phyloP scores from a whole-genome alignment of 192 early-diverging fungal species.

The Linnemannia schmuckeri region DNA sequence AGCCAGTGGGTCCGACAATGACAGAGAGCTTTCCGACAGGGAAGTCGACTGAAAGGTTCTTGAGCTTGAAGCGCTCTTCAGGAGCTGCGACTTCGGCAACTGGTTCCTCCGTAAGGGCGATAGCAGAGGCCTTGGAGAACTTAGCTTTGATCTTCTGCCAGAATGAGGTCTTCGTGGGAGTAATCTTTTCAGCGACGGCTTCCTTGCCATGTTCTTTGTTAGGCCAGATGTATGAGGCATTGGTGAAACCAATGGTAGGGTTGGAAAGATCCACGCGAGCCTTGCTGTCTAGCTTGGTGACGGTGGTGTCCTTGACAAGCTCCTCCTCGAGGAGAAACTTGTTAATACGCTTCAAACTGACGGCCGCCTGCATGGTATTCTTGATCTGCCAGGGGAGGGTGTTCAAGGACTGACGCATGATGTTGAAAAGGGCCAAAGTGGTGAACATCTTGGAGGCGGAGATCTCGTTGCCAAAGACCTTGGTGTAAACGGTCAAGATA shows the following conservation, averaged over 20 bases:
- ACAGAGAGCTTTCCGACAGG: conserved; percentile 80
- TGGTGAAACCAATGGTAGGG: conserved; percentile 46
- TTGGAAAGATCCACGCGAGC: conserved; percentile 69
- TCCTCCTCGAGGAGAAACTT: conserved; percentile 87
- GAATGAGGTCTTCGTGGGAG: conserved; percentile 32
- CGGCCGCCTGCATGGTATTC: conserved; percentile 68
- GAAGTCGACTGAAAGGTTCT: conserved; percentile 76
- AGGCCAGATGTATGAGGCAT: conserved; percentile 49
- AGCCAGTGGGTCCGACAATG: conserved; percentile 88
- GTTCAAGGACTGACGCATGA: conserved; percentile 75
- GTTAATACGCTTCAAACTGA: conserved; percentile 78
- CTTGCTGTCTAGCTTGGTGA: conserved; percentile 45
- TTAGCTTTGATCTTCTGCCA: conserved; percentile 29
- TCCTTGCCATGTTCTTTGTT: conserved; percentile 40
- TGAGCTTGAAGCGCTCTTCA: conserved; percentile 66
- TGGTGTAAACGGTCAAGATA: conserved; percentile 72
- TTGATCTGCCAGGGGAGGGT: conserved; percentile 71
- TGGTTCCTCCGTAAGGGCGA: background rate
- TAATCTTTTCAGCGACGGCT: background rate
- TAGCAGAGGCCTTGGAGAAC: conserved; percentile 21
- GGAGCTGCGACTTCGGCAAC: conserved; percentile 24
- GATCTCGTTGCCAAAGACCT: conserved; percentile 68
- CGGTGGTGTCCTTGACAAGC: conserved; percentile 61
- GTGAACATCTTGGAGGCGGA: conserved; percentile 78
- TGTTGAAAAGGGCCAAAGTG: conserved; percentile 79